Percentiles rank a stretch among this genome's conserved stretches.
phyloP scores from a whole-genome alignment of 2,329 filamentous ascomycete genomes.

The Fusarium sp. region DNA sequence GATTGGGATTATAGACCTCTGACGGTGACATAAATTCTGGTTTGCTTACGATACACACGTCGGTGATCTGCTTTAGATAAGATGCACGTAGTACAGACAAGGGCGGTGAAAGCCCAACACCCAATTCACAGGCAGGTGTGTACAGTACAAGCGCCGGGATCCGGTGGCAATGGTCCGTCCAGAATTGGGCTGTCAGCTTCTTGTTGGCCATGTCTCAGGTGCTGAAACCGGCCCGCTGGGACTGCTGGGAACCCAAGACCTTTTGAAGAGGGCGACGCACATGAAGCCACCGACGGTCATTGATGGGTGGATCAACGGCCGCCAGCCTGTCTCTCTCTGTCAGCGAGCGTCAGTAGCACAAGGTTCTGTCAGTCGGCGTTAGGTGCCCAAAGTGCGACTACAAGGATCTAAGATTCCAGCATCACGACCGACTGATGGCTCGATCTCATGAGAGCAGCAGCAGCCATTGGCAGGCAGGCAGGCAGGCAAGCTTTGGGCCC shows the following conservation, averaged over 20 bases:
- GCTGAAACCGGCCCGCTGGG: constrained; percentile 35
- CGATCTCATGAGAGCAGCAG: not conserved
- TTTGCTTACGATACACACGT: not conserved
- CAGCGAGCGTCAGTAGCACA: not conserved
- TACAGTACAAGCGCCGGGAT: constrained; percentile 23
- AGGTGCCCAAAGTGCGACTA: not conserved
- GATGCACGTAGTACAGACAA: not conserved
- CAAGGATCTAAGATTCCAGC: constrained; percentile 7
- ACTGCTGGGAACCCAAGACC: constrained; percentile 26
- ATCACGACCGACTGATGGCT: constrained; percentile 12
- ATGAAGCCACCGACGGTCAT: not conserved
- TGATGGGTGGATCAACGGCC: constrained; percentile 29
- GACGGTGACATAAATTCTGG: not conserved
- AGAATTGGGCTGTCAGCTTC: not conserved
- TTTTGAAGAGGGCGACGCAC: not conserved
- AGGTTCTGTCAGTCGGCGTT: constrained; percentile 17
- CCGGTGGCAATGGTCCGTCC: constrained; percentile 11
- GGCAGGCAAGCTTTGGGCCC: not conserved
- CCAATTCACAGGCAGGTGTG: not conserved
- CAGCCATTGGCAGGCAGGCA: not conserved
- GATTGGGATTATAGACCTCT: not conserved
- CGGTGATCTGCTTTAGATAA: not conserved
- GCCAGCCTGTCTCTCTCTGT: not conserved
- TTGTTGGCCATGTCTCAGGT: constrained; percentile 31
- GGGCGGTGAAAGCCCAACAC: not conserved